Percentiles rank a stretch among this genome's conserved stretches.
Evolutionary conservation across 805 yeast genomes (phyloP).

Genomic region (Ogataea paradorogensis): DNA sequence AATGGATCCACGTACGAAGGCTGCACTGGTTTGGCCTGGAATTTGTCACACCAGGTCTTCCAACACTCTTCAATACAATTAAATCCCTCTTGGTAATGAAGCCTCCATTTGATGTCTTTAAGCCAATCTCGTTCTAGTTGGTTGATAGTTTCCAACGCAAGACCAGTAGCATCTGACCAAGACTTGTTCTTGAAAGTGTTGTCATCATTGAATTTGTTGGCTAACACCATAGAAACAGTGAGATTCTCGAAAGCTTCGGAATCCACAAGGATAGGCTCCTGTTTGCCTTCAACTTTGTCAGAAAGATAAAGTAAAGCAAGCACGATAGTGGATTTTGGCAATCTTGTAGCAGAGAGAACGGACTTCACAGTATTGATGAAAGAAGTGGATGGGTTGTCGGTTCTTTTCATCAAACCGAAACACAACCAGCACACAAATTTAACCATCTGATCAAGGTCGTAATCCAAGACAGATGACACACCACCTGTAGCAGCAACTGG

Average conservation of each 20-base stretch:
- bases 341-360: conserved; percentile 81
- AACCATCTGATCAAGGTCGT: conserved; percentile 75
- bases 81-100: conserved; percentile 32
- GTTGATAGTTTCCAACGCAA: conserved; percentile 59
- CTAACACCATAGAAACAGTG: conserved; percentile 70
- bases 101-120: conserved; percentile 28
- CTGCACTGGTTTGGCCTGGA: conserved; percentile 15
- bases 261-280: conserved; percentile 29
- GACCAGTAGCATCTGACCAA: conserved; percentile 95
- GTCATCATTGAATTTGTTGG: conserved; percentile 94
- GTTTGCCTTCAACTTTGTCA: conserved; percentile 44
- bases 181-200: conserved; percentile 93
- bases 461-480: conserved; percentile 72
- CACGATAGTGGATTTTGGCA: conserved; percentile 78
- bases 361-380: conserved; percentile 60
- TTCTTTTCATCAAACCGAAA: conserved; percentile 61
- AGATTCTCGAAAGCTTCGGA: conserved; percentile 51
- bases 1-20: conserved; percentile 10
- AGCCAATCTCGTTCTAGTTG: conserved; percentile 59
- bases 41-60: conserved; percentile 36
- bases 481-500: conserved; percentile 54
- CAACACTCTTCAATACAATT: conserved; percentile 36
- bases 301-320: conserved; percentile 77
- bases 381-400: conserved; percentile 41
- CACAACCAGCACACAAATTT: conserved; percentile 75